phyloP scores from a whole-genome alignment of 805 yeast genomes.

The Candida koratica region DNA sequence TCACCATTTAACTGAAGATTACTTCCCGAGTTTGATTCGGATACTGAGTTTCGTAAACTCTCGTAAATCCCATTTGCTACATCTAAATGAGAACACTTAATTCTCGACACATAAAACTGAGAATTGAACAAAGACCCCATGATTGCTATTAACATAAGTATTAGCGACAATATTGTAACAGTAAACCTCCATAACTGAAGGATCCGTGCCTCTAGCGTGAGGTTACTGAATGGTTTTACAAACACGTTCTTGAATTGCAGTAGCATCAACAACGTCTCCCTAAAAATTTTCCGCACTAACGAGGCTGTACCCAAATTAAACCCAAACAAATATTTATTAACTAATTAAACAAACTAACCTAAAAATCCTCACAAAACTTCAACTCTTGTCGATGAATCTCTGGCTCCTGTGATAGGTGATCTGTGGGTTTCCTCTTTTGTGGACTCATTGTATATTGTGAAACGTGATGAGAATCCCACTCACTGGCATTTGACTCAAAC shows the following conservation, averaged over 20 bases:
- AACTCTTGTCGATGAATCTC: constrained; percentile 31
- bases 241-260: neutral
- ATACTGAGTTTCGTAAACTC: constrained; percentile 34
- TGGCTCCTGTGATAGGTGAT: constrained; percentile 4
- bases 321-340: too few species aligned
- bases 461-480: constrained; percentile 1
- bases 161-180: constrained; percentile 16
- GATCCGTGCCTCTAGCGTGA: constrained; percentile 22
- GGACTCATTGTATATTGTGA: neutral
- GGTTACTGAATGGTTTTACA: constrained; percentile 19
- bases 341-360: constrained; percentile 7
- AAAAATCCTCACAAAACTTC: constrained; percentile 48
- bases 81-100: constrained; percentile 51
- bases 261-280: constrained; percentile 2
- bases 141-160: constrained; percentile 20
- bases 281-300: constrained; percentile 7
- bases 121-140: constrained; percentile 24
- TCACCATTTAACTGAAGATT: constrained; percentile 5
- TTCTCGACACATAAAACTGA: constrained; percentile 27
- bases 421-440: constrained; percentile 7
- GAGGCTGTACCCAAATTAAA: too few species aligned
- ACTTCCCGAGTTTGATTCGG: constrained; percentile 17
- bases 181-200: constrained; percentile 26
- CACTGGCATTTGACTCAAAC: constrained; percentile 25
- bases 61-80: constrained; percentile 52